phyloP scores from a whole-genome alignment of 345 rosid genomes.

The Cardamine resedifolia region DNA sequence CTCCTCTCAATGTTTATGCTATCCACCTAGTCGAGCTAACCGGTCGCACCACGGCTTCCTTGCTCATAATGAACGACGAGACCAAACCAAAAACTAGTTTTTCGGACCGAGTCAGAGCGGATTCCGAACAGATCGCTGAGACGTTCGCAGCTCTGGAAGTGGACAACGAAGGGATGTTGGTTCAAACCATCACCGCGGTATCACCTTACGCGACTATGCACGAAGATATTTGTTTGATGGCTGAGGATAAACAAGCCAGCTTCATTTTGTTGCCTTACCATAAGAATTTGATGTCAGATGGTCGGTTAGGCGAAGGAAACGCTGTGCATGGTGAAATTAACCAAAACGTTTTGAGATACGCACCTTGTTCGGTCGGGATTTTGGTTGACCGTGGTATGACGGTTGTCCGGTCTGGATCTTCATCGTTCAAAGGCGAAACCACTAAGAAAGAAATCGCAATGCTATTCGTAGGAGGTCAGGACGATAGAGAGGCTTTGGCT shows the following conservation, averaged over 20 bases:
- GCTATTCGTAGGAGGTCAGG: conserved; percentile 59
- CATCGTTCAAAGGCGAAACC: conserved; percentile 8
- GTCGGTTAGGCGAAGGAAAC: conserved; percentile 42
- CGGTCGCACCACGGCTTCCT: conserved; percentile 45
- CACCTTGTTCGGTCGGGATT: conserved; percentile 64
- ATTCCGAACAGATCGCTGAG: conserved; percentile 41
- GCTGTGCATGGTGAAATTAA: conserved; percentile 42
- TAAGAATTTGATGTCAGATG: conserved; percentile 34
- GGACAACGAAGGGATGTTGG: conserved; percentile 10
- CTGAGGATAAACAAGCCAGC: conserved; percentile 55
- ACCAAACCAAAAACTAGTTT: conserved; percentile 21
- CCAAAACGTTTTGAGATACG: conserved; percentile 42
- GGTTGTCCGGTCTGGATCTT: conserved; percentile 3
- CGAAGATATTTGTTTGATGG: conserved; percentile 57
- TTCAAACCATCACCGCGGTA: conserved; percentile 50
- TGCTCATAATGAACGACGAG: conserved; percentile 57
- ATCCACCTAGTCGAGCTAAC: conserved; percentile 60
- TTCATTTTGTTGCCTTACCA: conserved; percentile 65
- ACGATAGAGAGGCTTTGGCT: conserved; percentile 70
- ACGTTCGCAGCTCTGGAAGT: conserved; percentile 42
- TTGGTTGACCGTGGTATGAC: conserved; percentile 56
- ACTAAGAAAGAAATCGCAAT: conserved; percentile 28
- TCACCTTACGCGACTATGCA: conserved; percentile 65
- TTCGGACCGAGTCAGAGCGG: conserved; percentile 30
- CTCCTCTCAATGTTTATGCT: conserved; percentile 45